A percentile compares a stretch with the other conserved stretches of the same genome.
Evolutionary conservation across 1,139 yeast genomes (phyloP).

Genomic region (Hanseniaspora sp.): DNA sequence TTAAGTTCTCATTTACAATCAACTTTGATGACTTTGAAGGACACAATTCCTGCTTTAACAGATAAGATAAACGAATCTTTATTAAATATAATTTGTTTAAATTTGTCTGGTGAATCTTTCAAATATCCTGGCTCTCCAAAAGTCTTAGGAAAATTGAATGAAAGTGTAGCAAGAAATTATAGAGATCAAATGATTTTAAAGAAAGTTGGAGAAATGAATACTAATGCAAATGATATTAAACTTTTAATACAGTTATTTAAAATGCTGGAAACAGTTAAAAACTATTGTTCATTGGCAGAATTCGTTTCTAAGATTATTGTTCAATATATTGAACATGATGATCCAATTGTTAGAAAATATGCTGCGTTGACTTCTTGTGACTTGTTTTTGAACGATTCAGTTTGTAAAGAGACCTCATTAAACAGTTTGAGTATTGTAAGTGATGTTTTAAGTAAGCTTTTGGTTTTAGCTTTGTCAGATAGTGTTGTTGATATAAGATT

Average conservation of each 20-base stretch:
- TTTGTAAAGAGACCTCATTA: slow-evolving; percentile 74
- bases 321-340: slow-evolving; percentile 68
- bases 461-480: slow-evolving; percentile 84
- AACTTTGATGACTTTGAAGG: slow-evolving; percentile 56
- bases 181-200: slow-evolving; percentile 61
- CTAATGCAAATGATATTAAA: slow-evolving; percentile 27
- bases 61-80: slow-evolving; percentile 60
- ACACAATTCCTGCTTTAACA: slow-evolving; percentile 70
- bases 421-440: slow-evolving; percentile 76
- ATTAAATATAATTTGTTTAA: slow-evolving; percentile 60
- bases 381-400: slow-evolving; percentile 70
- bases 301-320: slow-evolving; percentile 77
- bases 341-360: slow-evolving; percentile 66
- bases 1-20: slow-evolving; percentile 69
- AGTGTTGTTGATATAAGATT: slow-evolving; percentile 72
- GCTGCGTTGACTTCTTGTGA: slow-evolving; percentile 79
- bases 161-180: slow-evolving; percentile 61
- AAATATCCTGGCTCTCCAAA: slow-evolving; percentile 84
- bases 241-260: slow-evolving; percentile 33
- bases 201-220: slow-evolving; percentile 35
- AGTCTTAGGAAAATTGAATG: slow-evolving; percentile 44
- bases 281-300: slow-evolving; percentile 69
- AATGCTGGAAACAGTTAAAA: slow-evolving; percentile 65
- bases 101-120: slow-evolving; percentile 73
- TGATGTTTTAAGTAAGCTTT: slow-evolving; percentile 67